A percentile compares a stretch with the other conserved stretches of the same genome.
These are phyloP conservation scores for Fusarium tanahbumbuense DNA, from an alignment of 2,329 filamentous ascomycete genomes.

Conservation along the genomic window DNA sequence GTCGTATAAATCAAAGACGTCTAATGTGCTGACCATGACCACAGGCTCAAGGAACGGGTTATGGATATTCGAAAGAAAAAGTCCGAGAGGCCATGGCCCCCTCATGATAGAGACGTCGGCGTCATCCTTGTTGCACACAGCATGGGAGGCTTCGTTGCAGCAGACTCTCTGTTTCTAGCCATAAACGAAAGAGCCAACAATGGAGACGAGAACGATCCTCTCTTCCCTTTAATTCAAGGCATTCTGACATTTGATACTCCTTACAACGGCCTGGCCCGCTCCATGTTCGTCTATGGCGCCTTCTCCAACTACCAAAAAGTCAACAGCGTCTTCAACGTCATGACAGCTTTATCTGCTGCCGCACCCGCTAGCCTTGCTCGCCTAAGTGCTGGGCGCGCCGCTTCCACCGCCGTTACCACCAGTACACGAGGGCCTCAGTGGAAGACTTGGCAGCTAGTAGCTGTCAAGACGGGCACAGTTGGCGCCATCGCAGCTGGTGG, in stretches of 20 bases:
- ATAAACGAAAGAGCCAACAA: slow-evolving; percentile 69
- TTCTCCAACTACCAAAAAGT: slow-evolving; percentile 70
- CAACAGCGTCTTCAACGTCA: slow-evolving; percentile 66
- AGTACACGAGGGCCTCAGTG: slow-evolving; percentile 55
- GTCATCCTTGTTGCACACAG: slow-evolving; percentile 86
- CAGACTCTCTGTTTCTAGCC: slow-evolving; percentile 80
- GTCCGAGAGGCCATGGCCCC: slow-evolving; percentile 78
- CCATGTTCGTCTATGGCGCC: slow-evolving; percentile 70
- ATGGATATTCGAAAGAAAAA: slow-evolving; percentile 80
- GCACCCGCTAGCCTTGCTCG: slow-evolving; percentile 59
- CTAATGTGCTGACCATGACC: background rate
- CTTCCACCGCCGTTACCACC: slow-evolving; percentile 36
- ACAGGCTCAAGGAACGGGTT: slow-evolving; percentile 81
- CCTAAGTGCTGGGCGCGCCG: slow-evolving; percentile 35
- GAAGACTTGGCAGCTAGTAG: slow-evolving; percentile 71
- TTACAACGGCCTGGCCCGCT: slow-evolving; percentile 73
- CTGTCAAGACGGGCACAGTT: slow-evolving; percentile 83
- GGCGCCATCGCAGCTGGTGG: slow-evolving; percentile 84
- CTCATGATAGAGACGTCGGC: slow-evolving; percentile 81
- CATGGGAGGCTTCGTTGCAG: slow-evolving; percentile 87
- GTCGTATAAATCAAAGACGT: background rate
- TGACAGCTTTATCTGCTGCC: slow-evolving; percentile 64
- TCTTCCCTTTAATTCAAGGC: slow-evolving; percentile 85
- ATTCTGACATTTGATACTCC: slow-evolving; percentile 88
- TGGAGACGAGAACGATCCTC: slow-evolving; percentile 55